Base-by-base conservation (phyloP, 1,139 yeast genomes). In the Pichia sp. region DNA sequence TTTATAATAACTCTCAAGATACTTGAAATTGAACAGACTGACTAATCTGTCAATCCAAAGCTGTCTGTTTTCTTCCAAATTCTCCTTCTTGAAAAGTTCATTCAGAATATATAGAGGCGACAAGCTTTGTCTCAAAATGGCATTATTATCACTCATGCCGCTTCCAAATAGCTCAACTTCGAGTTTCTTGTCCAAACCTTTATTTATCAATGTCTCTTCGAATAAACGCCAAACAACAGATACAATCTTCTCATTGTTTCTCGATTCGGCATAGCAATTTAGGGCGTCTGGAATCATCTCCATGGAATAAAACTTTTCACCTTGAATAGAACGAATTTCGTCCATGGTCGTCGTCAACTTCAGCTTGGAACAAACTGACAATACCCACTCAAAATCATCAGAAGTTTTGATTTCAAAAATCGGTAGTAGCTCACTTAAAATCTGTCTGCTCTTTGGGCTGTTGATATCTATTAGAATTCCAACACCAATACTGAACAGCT, bases 351-450 rank as follows among this genome's bases (percentile, higher is more conserved):
- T 62, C n/a, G 76, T 68, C 41, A 74, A 52, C 52, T 66, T 71
- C 59, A 75, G 61, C 45, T 71, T 64, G 2, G 77, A 69, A 65
- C 74, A 71, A 37, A 75, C 68, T 1, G 85, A 75, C 43, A 85
- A 65, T 32, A 83, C 77, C 94, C 95, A 85, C 59, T 85, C 94
- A 51, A 83, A 69, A 55, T 85, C 95, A 56, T 83, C 92, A 54
- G 81, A 81, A 6, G 81, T 75, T 42, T 71, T 65, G 55, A 79
- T 78, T 37, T 77, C 68, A 55, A 71, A 81, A 23, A 66, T 65
- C n/a, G 90, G 88, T 35, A 86, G 65, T 45, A 75, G 71, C 44
- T 78, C 79, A 3, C 79, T 74, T 36, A 86, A 69, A 1, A 77
- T 72, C 40, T 68, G 68, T 50, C 72, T 66, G 31, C 78, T 61